These are phyloP conservation scores for Termitomyces sp. DNA, from an alignment of 768 basidiomycete species.

Conservation along the genomic window DNA sequence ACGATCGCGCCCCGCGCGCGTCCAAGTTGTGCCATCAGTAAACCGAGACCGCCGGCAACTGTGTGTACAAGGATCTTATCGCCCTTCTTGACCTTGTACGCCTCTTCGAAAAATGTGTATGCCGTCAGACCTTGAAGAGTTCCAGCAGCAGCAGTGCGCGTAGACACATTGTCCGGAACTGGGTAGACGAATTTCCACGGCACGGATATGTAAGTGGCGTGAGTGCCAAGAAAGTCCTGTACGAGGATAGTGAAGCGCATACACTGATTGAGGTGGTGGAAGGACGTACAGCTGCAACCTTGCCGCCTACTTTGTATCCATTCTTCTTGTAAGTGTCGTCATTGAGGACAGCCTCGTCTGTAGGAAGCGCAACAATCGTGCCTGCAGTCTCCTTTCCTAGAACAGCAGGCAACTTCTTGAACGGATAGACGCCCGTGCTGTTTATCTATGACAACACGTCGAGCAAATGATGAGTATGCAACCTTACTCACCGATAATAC, in stretches of 20 bases:
- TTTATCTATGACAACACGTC: background rate
- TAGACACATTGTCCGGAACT: conserved; percentile 61
- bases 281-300: conserved; percentile 62
- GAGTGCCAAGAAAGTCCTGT: conserved; percentile 47
- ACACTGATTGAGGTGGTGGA: background rate
- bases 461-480: background rate
- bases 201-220: conserved; percentile 70
- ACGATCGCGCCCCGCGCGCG: conserved; percentile 79
- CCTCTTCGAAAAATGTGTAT: conserved; percentile 74
- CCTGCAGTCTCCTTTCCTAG: conserved; percentile 83
- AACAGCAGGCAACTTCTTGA: conserved; percentile 54
- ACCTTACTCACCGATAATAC: conserved; percentile 61
- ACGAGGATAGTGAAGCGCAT: background rate
- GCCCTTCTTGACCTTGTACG: conserved; percentile 77
- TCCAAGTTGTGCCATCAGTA: conserved; percentile 65
- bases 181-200: conserved; percentile 61
- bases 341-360: conserved; percentile 55
- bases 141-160: conserved; percentile 62
- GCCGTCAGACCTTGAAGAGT: conserved; percentile 79
- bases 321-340: conserved; percentile 62
- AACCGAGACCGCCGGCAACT: conserved; percentile 85
- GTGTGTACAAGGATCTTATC: conserved; percentile 87
- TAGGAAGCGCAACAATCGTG: conserved; percentile 69
- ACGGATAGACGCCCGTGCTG: conserved; percentile 65
- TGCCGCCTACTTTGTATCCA: conserved; percentile 64